phyloP scores from a whole-genome alignment of 2,329 filamentous ascomycete genomes.

The Catunica adiposa region DNA sequence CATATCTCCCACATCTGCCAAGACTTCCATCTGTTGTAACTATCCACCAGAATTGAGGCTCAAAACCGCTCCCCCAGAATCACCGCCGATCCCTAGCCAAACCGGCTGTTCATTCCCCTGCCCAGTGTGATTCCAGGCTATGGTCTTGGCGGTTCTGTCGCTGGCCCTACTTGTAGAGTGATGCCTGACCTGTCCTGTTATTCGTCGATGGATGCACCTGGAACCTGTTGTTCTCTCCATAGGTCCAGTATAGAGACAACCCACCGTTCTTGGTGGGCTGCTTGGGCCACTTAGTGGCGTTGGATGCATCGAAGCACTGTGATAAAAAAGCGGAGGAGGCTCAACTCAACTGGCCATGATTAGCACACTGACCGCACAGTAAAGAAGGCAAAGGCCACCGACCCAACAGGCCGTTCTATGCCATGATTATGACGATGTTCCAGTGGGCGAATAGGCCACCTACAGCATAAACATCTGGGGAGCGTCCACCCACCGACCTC shows the following conservation, averaged over 20 bases:
- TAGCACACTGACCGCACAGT: background rate
- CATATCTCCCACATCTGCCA: background rate
- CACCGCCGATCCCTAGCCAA: slow-evolving; percentile 2
- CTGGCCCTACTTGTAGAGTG: background rate
- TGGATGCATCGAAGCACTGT: background rate
- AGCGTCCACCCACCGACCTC: no score
- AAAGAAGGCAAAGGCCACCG: background rate
- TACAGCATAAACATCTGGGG: no score
- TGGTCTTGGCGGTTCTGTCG: background rate
- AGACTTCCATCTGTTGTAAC: background rate
- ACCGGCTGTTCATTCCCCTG: background rate
- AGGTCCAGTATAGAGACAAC: background rate
- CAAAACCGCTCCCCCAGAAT: slow-evolving; percentile 11
- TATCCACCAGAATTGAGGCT: slow-evolving; percentile 11
- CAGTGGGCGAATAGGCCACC: no score
- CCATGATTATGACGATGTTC: no score
- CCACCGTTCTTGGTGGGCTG: background rate
- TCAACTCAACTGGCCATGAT: slow-evolving; percentile 4
- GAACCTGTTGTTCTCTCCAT: background rate
- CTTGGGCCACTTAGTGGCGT: background rate
- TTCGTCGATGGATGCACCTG: background rate
- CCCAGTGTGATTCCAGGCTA: background rate
- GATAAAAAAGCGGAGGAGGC: slow-evolving; percentile 4
- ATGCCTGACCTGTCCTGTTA: no score
- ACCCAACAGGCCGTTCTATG: no score